Conservation (phyloP, 2,329 filamentous ascomycete species). For the Trichoderma atrobrunneum region DNA sequence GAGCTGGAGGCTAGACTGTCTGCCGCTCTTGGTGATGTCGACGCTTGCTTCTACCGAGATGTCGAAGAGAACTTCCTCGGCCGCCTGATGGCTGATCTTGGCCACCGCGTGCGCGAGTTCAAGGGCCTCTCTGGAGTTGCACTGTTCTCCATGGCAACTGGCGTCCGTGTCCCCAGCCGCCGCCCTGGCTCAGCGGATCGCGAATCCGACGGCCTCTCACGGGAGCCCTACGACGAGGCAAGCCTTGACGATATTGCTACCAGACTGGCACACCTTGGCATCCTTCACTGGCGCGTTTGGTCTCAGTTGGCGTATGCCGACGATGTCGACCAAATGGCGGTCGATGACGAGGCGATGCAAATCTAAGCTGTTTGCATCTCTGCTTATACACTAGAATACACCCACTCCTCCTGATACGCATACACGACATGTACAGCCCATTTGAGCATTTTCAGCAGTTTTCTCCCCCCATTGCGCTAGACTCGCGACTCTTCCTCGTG, state of each 20-base stretch:
- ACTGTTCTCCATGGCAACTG: slow-evolving; percentile 55
- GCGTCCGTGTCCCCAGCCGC: slow-evolving; percentile 43
- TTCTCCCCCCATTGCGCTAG: neutral
- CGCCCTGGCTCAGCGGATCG: slow-evolving; percentile 37
- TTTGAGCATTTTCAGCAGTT: slow-evolving; percentile 3
- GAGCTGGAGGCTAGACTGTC: slow-evolving; percentile 50
- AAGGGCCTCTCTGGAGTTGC: slow-evolving; percentile 51
- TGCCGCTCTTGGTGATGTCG: slow-evolving; percentile 42
- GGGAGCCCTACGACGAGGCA: slow-evolving; percentile 50
- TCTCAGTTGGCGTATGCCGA: slow-evolving; percentile 66
- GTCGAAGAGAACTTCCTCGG: slow-evolving; percentile 50
- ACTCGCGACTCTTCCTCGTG: neutral
- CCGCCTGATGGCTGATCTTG: slow-evolving; percentile 49
- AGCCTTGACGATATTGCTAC: slow-evolving; percentile 67
- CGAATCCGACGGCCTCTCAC: slow-evolving; percentile 35
- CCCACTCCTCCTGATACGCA: neutral
- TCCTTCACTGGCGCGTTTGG: slow-evolving; percentile 92
- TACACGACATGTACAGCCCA: neutral
- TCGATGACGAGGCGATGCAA: slow-evolving; percentile 29
- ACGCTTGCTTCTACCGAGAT: slow-evolving; percentile 45
- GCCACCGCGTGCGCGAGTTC: slow-evolving; percentile 51
- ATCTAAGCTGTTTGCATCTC: slow-evolving; percentile 18
- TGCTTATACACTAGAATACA: neutral
- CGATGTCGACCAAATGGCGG: slow-evolving; percentile 37
- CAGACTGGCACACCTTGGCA: slow-evolving; percentile 75